Conservation (phyloP, 768 basidiomycete species). For the Hirschioporus abietinus region DNA sequence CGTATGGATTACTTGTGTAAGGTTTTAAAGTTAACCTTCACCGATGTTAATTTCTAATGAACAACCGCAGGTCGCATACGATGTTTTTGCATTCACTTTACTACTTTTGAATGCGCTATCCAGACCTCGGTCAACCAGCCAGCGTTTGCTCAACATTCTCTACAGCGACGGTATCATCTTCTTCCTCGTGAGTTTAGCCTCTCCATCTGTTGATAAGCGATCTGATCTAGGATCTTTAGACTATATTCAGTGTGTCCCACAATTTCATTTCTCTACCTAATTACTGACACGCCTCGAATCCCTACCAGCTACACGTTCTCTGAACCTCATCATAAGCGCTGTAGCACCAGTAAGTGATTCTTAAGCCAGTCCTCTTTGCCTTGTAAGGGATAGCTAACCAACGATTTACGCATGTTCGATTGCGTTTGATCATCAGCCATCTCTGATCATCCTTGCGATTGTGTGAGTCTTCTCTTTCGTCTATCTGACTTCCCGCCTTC, state of each 20-base stretch:
- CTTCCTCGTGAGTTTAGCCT: neutral
- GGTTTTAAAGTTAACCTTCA: neutral
- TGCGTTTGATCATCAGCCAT: neutral
- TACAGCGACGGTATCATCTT: neutral
- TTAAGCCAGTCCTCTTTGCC: neutral
- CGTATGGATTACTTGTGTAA: neutral
- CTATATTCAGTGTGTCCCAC: neutral
- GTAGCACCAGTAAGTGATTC: neutral
- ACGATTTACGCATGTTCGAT: neutral
- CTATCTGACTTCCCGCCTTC: neutral
- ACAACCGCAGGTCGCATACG: neutral
- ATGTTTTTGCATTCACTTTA: neutral
- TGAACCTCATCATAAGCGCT: neutral
- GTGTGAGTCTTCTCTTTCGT: neutral
- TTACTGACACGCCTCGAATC: neutral
- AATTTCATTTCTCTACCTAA: neutral
- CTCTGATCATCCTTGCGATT: neutral
- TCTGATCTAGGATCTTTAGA: neutral
- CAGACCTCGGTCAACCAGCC: neutral
- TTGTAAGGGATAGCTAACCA: neutral
- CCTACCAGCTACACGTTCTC: neutral
- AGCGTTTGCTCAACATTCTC: neutral
- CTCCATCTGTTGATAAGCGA: neutral
- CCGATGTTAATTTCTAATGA: neutral
- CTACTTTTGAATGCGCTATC: neutral